phyloP scores from a whole-genome alignment of 2,329 filamentous ascomycete genomes.

The Aspergillus ibericus region DNA sequence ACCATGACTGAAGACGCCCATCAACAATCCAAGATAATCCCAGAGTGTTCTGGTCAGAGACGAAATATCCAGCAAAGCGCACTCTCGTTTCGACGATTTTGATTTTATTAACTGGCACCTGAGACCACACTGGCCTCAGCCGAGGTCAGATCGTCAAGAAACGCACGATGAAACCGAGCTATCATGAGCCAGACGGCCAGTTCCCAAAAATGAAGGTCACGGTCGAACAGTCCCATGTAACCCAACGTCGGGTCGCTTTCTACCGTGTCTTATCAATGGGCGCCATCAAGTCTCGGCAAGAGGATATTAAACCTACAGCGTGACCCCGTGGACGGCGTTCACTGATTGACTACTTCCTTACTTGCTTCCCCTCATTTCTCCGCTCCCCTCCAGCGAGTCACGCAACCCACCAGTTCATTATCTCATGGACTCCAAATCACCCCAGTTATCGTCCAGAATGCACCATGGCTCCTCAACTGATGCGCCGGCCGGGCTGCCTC shows the following conservation, averaged over 20 bases:
- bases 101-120: too few species aligned
- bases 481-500: conserved; percentile 9
- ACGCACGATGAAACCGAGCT: neutral
- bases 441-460: neutral
- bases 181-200: neutral
- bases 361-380: conserved; percentile 2
- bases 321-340: neutral
- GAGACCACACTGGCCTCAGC: neutral
- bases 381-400: neutral
- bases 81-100: too few species aligned
- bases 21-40: too few species aligned
- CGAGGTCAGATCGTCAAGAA: neutral
- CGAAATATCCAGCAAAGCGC: too few species aligned
- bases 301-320: neutral
- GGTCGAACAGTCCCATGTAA: neutral
- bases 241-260: neutral
- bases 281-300: neutral
- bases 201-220: neutral
- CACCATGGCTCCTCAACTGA: conserved; percentile 1
- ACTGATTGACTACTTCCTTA: neutral
- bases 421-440: conserved; percentile 10
- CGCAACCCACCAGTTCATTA: neutral
- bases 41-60: too few species aligned
- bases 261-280: neutral
- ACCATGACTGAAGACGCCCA: too few species aligned